Evolutionary conservation across 441 rosid genomes (phyloP).

Genomic region (Erysimum pusillum): DNA sequence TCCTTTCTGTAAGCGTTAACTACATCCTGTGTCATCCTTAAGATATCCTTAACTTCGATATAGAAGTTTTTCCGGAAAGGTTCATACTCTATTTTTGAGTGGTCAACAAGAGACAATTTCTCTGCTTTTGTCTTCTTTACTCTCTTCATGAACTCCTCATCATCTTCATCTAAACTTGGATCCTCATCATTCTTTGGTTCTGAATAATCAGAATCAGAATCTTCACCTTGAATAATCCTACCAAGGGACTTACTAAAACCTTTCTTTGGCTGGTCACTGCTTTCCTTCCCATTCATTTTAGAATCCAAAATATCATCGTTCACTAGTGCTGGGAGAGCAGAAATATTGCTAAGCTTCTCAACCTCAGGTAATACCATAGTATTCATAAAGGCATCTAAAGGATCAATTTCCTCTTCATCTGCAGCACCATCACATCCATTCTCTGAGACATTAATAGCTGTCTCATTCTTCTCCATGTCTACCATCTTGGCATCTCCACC

Average conservation of each 20-base stretch:
- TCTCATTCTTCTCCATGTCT: conserved; percentile 41
- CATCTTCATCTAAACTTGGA: conserved; percentile 78
- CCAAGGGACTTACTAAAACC: conserved; percentile 60
- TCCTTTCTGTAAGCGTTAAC: conserved; percentile 50
- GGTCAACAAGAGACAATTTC: conserved; percentile 85
- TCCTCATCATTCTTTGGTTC: conserved; percentile 67
- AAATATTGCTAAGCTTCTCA: conserved; percentile 64
- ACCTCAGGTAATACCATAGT: conserved; percentile 62
- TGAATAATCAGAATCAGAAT: conserved; percentile 75
- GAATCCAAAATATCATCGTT: conserved; percentile 47
- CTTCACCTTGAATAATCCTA: conserved; percentile 88
- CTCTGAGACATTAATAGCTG: conserved; percentile 37
- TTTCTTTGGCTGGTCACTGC: conserved; percentile 45
- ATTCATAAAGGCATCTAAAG: conserved; percentile 51
- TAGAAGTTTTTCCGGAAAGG: conserved; percentile 78
- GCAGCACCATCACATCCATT: conserved; percentile 47
- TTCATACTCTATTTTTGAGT: conserved; percentile 61
- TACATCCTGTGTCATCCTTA: conserved; percentile 79
- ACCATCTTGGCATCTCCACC: conserved; percentile 59
- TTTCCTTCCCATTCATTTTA: conserved; percentile 51
- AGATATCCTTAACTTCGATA: conserved; percentile 85
- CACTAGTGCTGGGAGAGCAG: conserved; percentile 35
- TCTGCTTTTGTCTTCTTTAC: conserved; percentile 97
- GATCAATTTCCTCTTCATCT: conserved; percentile 86
- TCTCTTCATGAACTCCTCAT: conserved; percentile 88